Base-by-base conservation (phyloP, 495 filamentous ascomycete species). In the Podospora fimiseda region DNA sequence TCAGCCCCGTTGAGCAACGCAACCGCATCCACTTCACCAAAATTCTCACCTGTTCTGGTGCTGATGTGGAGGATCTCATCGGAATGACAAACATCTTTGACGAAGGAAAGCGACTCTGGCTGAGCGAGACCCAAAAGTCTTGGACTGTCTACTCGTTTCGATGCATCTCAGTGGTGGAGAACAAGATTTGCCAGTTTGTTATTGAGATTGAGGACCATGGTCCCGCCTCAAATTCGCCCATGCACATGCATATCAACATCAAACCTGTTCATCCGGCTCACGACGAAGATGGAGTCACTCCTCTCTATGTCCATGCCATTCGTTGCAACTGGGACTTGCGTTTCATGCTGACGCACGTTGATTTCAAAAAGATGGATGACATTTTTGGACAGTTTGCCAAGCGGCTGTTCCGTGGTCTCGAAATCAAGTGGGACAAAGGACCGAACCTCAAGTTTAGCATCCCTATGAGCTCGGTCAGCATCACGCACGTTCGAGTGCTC, bases 131-230 rank as follows among this genome's bases (percentile, higher is more conserved):
- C 0, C 9, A n/a, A 1, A 18, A 60, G 2, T 58, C 60, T 19
- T 67, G 50, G 22, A 63, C 78, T 2, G 53, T 65, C 1, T 86
- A 85, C 54, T 75, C 81, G 19, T 79, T 80, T 37, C 65, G 64
- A 14, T 83, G 80, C 15, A 18, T 1, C 51, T 60, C 61, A 0
- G 58, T 55, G 13, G 16, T 46, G 0, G 42, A 53, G 8, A 61
- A 60, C 2, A 41, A 51, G 0, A 9, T 11, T 2, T 14, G 14
- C 3, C 36, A 21, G 14, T 74, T 85, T 51, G 50, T 75, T 14
- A 65, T 86, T 6, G 68, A 72, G 5, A 65, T 86, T 7, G 63
- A 67, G 2, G 64, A 86, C n/a, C 66, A 80, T 23, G 44, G 20
- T 58, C 69, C 66, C 3, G 58, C n/a, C 36, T 19, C 23, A 6